Evolutionary conservation across 176 grass and related monocot species (phyloP), one percentile per base, ranked within the genome.

Genomic region (Triticum dicoccoides): DNA sequence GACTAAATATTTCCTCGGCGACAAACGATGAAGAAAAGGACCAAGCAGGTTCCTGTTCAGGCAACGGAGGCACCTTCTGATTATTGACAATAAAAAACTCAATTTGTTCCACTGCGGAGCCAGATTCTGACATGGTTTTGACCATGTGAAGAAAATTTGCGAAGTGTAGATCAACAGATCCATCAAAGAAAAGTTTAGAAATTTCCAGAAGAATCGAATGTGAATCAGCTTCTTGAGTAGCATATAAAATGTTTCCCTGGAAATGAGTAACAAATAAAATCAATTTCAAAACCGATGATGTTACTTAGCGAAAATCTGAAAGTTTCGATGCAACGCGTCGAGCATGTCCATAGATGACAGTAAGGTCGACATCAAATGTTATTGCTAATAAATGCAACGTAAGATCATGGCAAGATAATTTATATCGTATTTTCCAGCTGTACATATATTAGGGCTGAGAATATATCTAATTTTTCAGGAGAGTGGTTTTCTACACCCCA

Each of bases 111-210:
- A 58, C 71, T 6, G 76, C 73, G 76, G 93, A 87, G 62, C 91
- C 96, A 79, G 93, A 89, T 71, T 91, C 82, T 52, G 84, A 87
- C 96, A 94, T 96, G 42, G 88, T 92, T 85, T 89, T 94, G 79
- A 98, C 76, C 92, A 98, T 98, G 88, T 94, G 96, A 80, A 98
- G 85, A 87, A 98, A 96, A 82, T 96, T 98, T 75, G 93, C 90
- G 32, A 96, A 96, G 63, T 90, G 92, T 62, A 98, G 86, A 79
- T 98, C 82, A 88, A 88, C 38, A 21, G 93, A 96, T 45, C 96
- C 91, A 88, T 89, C 90, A 90, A 98, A 94, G 80, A 98, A 96
- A 65, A 96, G 78, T 80, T 93, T 88, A 69, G 96, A 98, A 20
- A 98, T 76, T 74, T 98, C 96, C 70, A 98, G 82, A 87, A 94